phyloP scores from a whole-genome alignment of 768 basidiomycete species.

The Hygrocybe punicea region DNA sequence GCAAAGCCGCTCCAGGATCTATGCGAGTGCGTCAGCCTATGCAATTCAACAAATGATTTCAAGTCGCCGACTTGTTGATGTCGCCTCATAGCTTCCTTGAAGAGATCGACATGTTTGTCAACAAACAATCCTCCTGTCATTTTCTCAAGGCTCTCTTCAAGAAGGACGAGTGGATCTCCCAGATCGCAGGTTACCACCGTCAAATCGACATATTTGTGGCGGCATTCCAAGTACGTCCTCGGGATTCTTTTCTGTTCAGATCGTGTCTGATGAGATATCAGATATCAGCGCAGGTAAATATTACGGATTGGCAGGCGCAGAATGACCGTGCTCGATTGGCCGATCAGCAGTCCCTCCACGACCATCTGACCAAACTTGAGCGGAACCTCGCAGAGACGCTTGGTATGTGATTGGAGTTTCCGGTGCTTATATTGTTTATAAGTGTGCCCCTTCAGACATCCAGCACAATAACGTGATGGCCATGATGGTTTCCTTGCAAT shows the following conservation, averaged over 20 bases:
- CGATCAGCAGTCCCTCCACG: neutral
- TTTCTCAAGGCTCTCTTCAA: neutral
- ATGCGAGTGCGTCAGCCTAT: neutral
- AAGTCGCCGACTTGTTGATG: neutral
- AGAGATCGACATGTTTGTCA: neutral
- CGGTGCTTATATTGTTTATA: neutral
- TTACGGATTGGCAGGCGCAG: neutral
- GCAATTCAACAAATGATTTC: neutral
- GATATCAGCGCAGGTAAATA: neutral
- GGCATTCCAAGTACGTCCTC: neutral
- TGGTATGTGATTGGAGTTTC: neutral
- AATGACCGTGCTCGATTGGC: neutral
- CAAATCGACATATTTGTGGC: neutral
- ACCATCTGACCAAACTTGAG: neutral
- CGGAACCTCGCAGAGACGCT: neutral
- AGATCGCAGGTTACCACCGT: neutral
- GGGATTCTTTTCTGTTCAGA: neutral
- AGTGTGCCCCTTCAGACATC: neutral
- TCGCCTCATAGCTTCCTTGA: neutral
- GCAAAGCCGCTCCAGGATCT: neutral
- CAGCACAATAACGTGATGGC: constrained; percentile 14
- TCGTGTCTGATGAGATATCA: neutral
- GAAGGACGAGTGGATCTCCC: neutral
- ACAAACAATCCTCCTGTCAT: neutral
- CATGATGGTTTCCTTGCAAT: constrained; percentile 22